phyloP scores from a whole-genome alignment of 2,329 filamentous ascomycete species.

The Claviceps capensis region DNA sequence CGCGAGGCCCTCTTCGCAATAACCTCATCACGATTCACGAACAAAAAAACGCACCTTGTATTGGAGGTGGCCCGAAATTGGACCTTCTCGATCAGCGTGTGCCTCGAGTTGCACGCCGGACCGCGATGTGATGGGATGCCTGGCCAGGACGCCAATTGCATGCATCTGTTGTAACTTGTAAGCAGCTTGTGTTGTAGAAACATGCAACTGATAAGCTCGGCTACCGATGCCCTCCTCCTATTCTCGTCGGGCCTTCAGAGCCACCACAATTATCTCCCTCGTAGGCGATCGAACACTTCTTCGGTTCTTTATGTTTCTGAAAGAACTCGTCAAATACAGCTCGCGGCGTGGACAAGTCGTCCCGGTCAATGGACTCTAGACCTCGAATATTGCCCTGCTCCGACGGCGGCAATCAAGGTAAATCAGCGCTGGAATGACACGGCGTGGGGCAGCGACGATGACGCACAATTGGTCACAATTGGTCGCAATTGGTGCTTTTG shows the following conservation, averaged over 20 bases:
- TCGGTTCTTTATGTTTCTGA: neutral
- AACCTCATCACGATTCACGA: neutral
- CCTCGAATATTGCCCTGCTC: neutral
- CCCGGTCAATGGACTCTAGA: neutral
- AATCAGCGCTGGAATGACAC: neutral
- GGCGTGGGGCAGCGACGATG: neutral
- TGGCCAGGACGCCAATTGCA: neutral
- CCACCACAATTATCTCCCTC: neutral
- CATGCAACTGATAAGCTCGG: neutral
- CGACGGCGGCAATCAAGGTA: neutral
- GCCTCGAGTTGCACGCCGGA: neutral
- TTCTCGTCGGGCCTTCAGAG: neutral
- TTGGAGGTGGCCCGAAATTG: neutral
- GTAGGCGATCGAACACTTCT: neutral
- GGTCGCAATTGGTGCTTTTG: neutral
- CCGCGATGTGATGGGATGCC: neutral
- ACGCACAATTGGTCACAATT: conserved; percentile 1
- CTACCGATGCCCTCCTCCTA: neutral
- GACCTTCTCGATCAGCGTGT: neutral
- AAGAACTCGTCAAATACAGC: neutral
- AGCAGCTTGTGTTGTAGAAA: neutral
- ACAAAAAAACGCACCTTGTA: conserved; percentile 1
- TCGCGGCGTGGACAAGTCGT: neutral
- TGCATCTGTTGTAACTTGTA: neutral
- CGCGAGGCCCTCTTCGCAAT: neutral